Conservation (phyloP, 257 asterid genomes). For the Schizonepeta tenuifolia region DNA sequence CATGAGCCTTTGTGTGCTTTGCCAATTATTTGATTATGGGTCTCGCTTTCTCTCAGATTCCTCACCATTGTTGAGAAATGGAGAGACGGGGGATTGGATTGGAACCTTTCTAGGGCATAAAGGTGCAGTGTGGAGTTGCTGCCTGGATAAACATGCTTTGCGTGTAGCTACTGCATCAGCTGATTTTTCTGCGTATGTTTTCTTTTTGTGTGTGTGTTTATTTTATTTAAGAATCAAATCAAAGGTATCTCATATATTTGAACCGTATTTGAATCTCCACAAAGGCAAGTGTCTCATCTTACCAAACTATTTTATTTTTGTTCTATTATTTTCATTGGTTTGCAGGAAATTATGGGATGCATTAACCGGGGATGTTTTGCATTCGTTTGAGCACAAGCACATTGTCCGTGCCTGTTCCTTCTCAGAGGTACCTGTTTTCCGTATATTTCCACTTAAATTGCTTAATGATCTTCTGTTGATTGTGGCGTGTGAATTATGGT, state of each 20-base stretch:
- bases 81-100: constrained; percentile 99
- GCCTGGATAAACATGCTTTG: constrained; percentile 84
- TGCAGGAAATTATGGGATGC: constrained; percentile 99
- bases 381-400: constrained; percentile 97
- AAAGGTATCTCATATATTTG: no score
- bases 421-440: constrained; percentile 70
- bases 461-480: background rate
- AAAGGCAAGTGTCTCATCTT: background rate
- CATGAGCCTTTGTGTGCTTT: background rate
- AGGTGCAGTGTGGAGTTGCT: constrained; percentile 98
- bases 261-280: background rate
- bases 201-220: background rate
- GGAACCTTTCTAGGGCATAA: constrained; percentile 98
- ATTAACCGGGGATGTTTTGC: constrained; percentile 87
- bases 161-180: constrained; percentile 98
- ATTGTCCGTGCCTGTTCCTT: constrained; percentile 95
- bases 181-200: constrained; percentile 91
- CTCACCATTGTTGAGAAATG: constrained; percentile 94
- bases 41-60: constrained; percentile 61
- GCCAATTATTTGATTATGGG: constrained; percentile 10
- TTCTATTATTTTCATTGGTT: constrained; percentile 27
- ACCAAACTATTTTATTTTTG: background rate
- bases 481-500: background rate
- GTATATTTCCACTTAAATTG: background rate
- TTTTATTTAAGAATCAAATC: background rate